phyloP scores from a whole-genome alignment of 73 alveolate genomes.

The Loxodes magnus region DNA sequence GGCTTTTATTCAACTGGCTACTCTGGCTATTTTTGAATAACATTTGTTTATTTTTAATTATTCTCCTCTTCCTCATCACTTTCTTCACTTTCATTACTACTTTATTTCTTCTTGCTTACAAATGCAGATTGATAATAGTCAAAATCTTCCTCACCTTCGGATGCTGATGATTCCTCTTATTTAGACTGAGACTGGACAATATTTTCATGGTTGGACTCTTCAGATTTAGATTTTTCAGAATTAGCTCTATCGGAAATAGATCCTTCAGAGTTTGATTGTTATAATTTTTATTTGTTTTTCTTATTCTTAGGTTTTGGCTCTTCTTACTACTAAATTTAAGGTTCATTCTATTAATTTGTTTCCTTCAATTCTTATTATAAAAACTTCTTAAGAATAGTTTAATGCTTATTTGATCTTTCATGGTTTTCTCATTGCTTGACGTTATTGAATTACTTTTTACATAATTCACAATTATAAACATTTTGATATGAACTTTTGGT shows the following conservation, averaged over 20 bases:
- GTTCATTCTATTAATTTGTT: constrained; percentile 9
- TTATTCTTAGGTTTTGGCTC: too few relatives aligned
- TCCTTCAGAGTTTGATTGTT: constrained; percentile 3
- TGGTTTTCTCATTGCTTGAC: constrained; percentile 59
- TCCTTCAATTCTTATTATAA: constrained; percentile 1
- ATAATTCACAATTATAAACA: constrained; percentile 44
- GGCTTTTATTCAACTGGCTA: too few relatives aligned
- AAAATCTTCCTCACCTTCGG: constrained; percentile 19
- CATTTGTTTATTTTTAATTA: too few relatives aligned
- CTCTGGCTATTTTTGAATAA: too few relatives aligned
- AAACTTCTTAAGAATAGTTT: constrained; percentile 34
- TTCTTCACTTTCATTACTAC: too few relatives aligned
- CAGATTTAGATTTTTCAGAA: constrained; percentile 10
- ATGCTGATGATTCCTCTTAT: neutral
- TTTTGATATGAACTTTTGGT: too few relatives aligned
- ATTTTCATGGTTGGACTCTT: neutral
- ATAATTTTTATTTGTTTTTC: too few relatives aligned
- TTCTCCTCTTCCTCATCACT: too few relatives aligned
- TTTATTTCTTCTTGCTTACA: too few relatives aligned
- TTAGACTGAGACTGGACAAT: neutral
- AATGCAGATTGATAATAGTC: too few relatives aligned
- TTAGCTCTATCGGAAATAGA: neutral
- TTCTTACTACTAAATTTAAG: neutral
- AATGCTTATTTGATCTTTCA: constrained; percentile 59
- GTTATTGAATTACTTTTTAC: constrained; percentile 68